Base-by-base conservation (phyloP, 805 yeast species). In the Ogataea pignaliae region DNA sequence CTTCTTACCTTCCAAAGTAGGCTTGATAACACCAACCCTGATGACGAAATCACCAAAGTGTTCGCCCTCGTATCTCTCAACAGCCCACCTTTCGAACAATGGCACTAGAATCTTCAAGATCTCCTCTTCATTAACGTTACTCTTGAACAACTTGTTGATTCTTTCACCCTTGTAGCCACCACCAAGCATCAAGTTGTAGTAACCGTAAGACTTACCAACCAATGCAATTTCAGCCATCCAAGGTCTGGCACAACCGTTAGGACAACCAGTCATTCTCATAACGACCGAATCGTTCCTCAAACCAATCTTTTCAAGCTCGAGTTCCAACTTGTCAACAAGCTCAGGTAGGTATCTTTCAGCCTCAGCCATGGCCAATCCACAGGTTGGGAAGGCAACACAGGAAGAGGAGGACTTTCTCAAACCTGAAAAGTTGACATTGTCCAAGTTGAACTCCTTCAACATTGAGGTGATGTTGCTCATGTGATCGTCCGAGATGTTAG, bases 331-430 rank as follows among this genome's bases (percentile, higher is more conserved):
- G 50, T 83, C 66, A 54, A 91, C 78, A 56, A 91, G 75, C 40
- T 75, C 83, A 9, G 98, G 98, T 57, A 91, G 73, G 63, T 83
- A 84, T 63, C 98, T 82, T 72, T 91, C 98, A 43, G 95, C 85
- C 70, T 91, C 98, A 30, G 98, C 98, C 97, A 91, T 89, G 15
- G 98, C 98, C 60, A 91, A 78, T 55, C 98, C 98, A 79, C 98
- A 91, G 1, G 98, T 91, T 54, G 98, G 98, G 78, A 91, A 83
- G 2, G 97, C 97, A 46, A 91, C 98, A 78, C 98, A 91, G 0
- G 98, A 95, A 21, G 96, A 89, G 8, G 97, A 88, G 10, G 96
- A 84, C 46, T 88, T 75, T 65, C 98, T 81, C 59, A 91, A 73
- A 3, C 85, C 95, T 44, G 95, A 82, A 67, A 82, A 85, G 52